Conservation (phyloP, 2,329 filamentous ascomycete genomes). For the Colletotrichum sp. region DNA sequence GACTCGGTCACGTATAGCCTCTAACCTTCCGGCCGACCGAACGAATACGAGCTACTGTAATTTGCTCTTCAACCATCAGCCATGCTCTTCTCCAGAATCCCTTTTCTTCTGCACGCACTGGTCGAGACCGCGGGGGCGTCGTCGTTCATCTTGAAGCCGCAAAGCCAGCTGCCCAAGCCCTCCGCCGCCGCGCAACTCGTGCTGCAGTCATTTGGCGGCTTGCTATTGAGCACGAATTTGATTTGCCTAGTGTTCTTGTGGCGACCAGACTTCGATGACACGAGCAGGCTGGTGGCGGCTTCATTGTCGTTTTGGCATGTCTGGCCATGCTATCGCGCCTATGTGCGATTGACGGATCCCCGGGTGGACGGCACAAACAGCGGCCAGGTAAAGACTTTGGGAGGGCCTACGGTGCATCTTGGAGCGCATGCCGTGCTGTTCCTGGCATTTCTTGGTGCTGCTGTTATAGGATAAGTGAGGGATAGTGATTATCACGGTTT, state of each 20-base stretch:
- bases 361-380: slow-evolving; percentile 9
- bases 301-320: slow-evolving; percentile 54
- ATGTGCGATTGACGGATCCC: slow-evolving; percentile 32
- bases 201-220: slow-evolving; percentile 51
- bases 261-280: slow-evolving; percentile 33
- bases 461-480: slow-evolving; percentile 12
- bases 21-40: background rate
- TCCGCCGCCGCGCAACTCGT: slow-evolving; percentile 45
- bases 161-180: slow-evolving; percentile 47
- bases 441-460: slow-evolving; percentile 34
- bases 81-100: slow-evolving; percentile 29
- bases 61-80: background rate
- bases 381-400: slow-evolving; percentile 36
- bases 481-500: background rate
- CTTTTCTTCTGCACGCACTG: slow-evolving; percentile 42
- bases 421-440: slow-evolving; percentile 44
- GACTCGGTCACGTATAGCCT: background rate
- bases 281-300: slow-evolving; percentile 37
- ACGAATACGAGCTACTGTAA: background rate
- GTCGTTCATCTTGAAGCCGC: slow-evolving; percentile 49
- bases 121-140: slow-evolving; percentile 48
- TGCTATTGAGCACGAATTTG: slow-evolving; percentile 50
- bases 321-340: slow-evolving; percentile 52
- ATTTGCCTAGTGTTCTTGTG: slow-evolving; percentile 42
- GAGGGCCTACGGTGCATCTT: slow-evolving; percentile 53